Conservation (phyloP, 176 grass and related monocot genomes). For the Carex myosuroides region DNA sequence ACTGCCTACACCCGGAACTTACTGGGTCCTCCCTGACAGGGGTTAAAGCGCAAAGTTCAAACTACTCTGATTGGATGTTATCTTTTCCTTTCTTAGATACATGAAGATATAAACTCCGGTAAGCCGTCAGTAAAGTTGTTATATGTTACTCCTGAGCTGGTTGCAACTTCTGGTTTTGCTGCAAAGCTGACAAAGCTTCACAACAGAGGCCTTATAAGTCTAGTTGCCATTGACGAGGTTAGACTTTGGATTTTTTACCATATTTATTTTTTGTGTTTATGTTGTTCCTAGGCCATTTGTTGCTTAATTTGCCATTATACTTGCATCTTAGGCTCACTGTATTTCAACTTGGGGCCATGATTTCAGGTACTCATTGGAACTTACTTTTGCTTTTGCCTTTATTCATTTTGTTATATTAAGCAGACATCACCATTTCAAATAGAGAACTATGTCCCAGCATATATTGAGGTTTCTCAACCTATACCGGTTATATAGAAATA, state of each 20-base stretch:
- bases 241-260: slow-evolving; percentile 22
- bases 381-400: background rate
- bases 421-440: background rate
- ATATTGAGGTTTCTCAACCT: background rate
- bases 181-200: slow-evolving; percentile 76
- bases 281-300: slow-evolving; percentile 7
- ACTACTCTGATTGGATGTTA: background rate
- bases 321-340: slow-evolving; percentile 74
- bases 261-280: slow-evolving; percentile 18
- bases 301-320: slow-evolving; percentile 17
- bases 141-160: slow-evolving; percentile 95
- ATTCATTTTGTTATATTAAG: background rate
- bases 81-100: slow-evolving; percentile 50
- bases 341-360: slow-evolving; percentile 96
- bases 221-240: slow-evolving; percentile 90
- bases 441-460: background rate
- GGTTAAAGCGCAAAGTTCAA: background rate
- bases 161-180: slow-evolving; percentile 69
- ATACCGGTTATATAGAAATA: background rate
- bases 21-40: background rate
- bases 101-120: slow-evolving; percentile 77
- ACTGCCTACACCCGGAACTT: no score
- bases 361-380: slow-evolving; percentile 58
- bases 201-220: slow-evolving; percentile 66
- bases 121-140: slow-evolving; percentile 73